Base-by-base conservation (phyloP, 163 green algal genomes). In the Trebouxiophyceae sp. region DNA sequence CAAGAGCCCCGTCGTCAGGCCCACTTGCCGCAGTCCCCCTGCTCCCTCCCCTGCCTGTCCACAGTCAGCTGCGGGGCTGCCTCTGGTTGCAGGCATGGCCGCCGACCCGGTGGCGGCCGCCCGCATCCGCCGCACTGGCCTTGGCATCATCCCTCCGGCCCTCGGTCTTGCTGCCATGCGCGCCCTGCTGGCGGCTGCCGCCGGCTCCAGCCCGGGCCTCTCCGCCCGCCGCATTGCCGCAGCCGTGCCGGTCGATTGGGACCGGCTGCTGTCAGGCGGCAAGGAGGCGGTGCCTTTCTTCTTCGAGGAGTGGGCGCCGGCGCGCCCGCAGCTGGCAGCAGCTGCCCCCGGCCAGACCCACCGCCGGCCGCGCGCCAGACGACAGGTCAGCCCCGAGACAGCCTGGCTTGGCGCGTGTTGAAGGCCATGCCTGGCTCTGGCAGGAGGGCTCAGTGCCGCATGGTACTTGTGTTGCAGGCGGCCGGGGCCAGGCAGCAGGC, bases 191-290 rank as follows among this genome's bases (percentile, higher is more conserved):
- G 39, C 45, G 7, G 26, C 29, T 27, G 30, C 39, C 4, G 45
- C 5, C 0, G 29, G 22, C 23, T 24, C 32, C n/a, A 26, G 39
- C 3, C 19, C 28, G 16, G 20, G 54, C 0, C 4, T 62, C 0
- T 32, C 60, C 6, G 56, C 81, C 5, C 39, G 12, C 39, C 39
- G n/a, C n/a, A n/a, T 50, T 12, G 39, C 39, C 39, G 74, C 74
- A 19, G 71, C 76, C 22, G 70, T 85, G 19, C 77, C 79, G 6
- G 79, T 85, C 60, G 63, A 77, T 23, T 90, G 81, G 83, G 39
- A 50, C 12, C 31, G 1, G 46, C 55, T 45, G 79, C 87, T 55
- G 34, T 83, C 26, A 65, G 74, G 26, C 33, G 22, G 63, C 63
- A 47, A 19, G 24, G 16, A 23, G 64, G 22, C n/a, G 29, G 12